Evolutionary conservation across 768 basidiomycete genomes (phyloP).

Genomic region (Trametes sanguinea): DNA sequence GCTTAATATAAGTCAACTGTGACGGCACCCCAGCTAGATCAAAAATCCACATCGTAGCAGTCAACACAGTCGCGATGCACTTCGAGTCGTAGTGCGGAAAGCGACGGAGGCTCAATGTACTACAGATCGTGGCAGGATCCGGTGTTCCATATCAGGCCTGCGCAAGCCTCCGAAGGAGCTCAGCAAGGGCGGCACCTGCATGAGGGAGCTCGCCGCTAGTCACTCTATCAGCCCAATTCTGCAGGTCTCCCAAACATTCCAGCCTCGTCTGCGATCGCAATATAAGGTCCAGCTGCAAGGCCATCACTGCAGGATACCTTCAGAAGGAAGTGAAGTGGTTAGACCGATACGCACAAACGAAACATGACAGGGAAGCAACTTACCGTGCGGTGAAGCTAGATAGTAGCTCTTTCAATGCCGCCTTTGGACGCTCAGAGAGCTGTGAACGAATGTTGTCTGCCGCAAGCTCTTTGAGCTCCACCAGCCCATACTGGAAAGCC

Average conservation of each 20-base stretch:
- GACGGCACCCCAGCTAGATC: too few species aligned
- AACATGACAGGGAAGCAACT: neutral
- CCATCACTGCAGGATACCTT: neutral
- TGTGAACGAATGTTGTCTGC: neutral
- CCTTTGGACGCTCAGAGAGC: neutral
- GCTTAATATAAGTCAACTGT: too few species aligned
- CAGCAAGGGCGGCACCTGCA: neutral
- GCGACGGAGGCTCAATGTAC: too few species aligned
- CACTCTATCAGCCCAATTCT: neutral
- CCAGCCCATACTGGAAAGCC: neutral
- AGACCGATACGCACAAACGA: neutral
- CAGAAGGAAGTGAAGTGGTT: neutral
- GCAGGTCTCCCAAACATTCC: neutral
- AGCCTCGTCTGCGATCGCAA: neutral
- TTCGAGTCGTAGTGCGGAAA: too few species aligned
- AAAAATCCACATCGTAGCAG: too few species aligned
- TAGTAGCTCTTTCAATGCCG: neutral
- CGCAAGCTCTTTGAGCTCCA: neutral
- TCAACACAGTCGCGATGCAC: too few species aligned
- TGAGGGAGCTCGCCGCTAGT: constrained; percentile 2
- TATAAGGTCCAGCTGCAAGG: neutral
- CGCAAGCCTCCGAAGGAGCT: neutral
- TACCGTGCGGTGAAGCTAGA: neutral
- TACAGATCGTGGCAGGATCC: too few species aligned
- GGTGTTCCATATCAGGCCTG: neutral